These are phyloP conservation scores for Pharnaceum exiguum DNA, from an alignment of 148 eudicot species.

Conservation along the genomic window DNA sequence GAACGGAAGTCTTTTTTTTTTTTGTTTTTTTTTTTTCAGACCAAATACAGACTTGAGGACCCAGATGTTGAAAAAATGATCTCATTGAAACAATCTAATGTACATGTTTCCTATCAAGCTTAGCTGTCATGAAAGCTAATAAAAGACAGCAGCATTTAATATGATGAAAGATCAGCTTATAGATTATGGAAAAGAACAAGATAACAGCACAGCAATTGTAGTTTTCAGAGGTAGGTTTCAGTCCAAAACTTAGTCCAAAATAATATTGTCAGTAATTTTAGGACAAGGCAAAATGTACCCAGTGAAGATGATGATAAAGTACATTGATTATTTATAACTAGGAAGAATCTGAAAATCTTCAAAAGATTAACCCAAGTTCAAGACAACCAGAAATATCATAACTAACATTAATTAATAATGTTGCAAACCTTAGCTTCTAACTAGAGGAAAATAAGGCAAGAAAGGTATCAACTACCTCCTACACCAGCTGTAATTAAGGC, in stretches of 20 bases:
- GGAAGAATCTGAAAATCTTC: background rate
- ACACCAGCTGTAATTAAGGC: background rate
- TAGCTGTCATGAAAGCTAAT: slow-evolving; percentile 7
- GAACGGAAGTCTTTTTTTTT: too few relatives aligned
- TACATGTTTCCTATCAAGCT: background rate
- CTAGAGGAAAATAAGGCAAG: slow-evolving; percentile 7
- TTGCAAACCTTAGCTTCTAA: slow-evolving; percentile 11
- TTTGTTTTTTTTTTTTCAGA: too few relatives aligned
- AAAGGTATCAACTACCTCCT: slow-evolving; percentile 6
- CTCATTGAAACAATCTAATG: background rate
- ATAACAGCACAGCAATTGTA: slow-evolving; percentile 10
- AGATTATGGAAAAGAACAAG: slow-evolving; percentile 11
- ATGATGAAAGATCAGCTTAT: slow-evolving; percentile 13
- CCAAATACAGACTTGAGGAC: background rate
- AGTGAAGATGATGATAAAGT: too few relatives aligned
- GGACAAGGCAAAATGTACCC: too few relatives aligned
- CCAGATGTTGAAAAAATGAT: background rate
- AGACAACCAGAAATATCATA: background rate
- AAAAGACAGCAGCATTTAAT: slow-evolving; percentile 10
- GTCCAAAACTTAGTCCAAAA: too few relatives aligned
- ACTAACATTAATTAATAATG: too few relatives aligned
- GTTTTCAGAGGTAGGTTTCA: slow-evolving; percentile 9
- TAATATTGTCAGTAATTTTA: too few relatives aligned
- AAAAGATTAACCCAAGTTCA: background rate
- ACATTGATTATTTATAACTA: background rate